Conservation (phyloP, 768 basidiomycete species). For the Kwoniella shandongensis region DNA sequence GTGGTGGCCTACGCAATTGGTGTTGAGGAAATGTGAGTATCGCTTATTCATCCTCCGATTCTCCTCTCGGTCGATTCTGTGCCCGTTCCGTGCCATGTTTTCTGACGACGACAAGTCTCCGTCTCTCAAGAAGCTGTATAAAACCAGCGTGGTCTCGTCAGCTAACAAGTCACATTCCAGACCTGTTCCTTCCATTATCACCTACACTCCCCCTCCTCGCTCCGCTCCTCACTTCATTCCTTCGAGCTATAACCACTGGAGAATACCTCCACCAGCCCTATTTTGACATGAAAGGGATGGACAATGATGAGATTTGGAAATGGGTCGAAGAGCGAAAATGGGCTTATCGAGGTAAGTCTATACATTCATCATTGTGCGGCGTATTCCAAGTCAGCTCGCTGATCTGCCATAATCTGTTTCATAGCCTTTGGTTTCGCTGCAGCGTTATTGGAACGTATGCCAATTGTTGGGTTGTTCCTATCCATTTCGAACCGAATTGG, state of each 20-base stretch:
- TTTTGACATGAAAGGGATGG: conserved; percentile 82
- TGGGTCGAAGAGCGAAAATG: conserved; percentile 88
- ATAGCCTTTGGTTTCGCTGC: conserved; percentile 85
- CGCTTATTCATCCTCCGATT: neutral
- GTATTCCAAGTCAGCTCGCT: no score
- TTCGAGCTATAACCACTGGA: conserved; percentile 55
- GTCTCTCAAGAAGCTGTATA: no score
- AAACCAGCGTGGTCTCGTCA: no score
- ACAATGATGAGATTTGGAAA: conserved; percentile 63
- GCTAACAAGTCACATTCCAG: conserved; percentile 16
- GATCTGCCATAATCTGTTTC: neutral
- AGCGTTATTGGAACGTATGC: conserved; percentile 75
- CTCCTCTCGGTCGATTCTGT: no score
- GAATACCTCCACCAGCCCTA: conserved; percentile 61
- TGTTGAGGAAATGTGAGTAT: conserved; percentile 49
- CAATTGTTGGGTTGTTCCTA: conserved; percentile 77
- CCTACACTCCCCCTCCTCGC: conserved; percentile 52
- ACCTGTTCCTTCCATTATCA: conserved; percentile 51
- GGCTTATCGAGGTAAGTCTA: conserved; percentile 71
- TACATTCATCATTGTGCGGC: no score
- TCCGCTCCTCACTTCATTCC: conserved; percentile 51
- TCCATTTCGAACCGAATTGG: conserved; percentile 84
- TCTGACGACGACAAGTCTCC: neutral
- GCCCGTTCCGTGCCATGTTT: no score
- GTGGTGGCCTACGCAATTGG: conserved; percentile 51